Conservation (phyloP, 2,329 filamentous ascomycete species). For the Trichoderma arundinaceum region DNA sequence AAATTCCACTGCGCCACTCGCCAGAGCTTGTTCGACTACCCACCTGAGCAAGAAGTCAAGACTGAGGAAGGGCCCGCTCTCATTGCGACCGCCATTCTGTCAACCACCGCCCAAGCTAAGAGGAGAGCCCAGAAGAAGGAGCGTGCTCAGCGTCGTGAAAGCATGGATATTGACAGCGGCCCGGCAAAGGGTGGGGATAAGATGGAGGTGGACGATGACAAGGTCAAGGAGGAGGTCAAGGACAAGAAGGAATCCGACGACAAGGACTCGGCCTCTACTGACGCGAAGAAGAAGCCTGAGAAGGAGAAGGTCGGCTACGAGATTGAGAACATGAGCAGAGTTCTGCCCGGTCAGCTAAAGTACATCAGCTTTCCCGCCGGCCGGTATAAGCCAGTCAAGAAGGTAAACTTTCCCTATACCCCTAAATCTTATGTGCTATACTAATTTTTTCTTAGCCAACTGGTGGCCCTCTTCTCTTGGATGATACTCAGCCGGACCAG, state of each 20-base stretch:
- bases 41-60: slow-evolving; percentile 95
- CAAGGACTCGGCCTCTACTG: slow-evolving; percentile 61
- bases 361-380: slow-evolving; percentile 91
- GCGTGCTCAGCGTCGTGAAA: slow-evolving; percentile 84
- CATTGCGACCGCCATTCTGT: slow-evolving; percentile 93
- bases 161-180: slow-evolving; percentile 90
- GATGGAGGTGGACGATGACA: slow-evolving; percentile 83
- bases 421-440: not conserved
- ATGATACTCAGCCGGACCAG: slow-evolving; percentile 81
- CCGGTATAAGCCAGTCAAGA: slow-evolving; percentile 87
- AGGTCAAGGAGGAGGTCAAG: slow-evolving; percentile 57
- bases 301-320: slow-evolving; percentile 98
- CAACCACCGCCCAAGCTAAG: slow-evolving; percentile 96
- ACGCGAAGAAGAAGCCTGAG: slow-evolving; percentile 85
- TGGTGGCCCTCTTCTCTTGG: slow-evolving; percentile 88
- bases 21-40: slow-evolving; percentile 96
- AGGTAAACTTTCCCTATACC: slow-evolving; percentile 62
- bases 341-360: slow-evolving; percentile 90
- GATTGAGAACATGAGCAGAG: slow-evolving; percentile 94
- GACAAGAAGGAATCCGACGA: slow-evolving; percentile 67
- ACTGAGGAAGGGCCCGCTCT: slow-evolving; percentile 90
- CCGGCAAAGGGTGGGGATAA: slow-evolving; percentile 72
- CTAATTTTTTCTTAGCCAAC: slow-evolving; percentile 70
- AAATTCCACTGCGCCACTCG: slow-evolving; percentile 95
- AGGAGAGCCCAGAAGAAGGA: slow-evolving; percentile 94